Percentiles rank a stretch among this genome's conserved stretches.
Conservation (phyloP, 2,329 filamentous ascomycete species). For the Cladosporium sp. region DNA sequence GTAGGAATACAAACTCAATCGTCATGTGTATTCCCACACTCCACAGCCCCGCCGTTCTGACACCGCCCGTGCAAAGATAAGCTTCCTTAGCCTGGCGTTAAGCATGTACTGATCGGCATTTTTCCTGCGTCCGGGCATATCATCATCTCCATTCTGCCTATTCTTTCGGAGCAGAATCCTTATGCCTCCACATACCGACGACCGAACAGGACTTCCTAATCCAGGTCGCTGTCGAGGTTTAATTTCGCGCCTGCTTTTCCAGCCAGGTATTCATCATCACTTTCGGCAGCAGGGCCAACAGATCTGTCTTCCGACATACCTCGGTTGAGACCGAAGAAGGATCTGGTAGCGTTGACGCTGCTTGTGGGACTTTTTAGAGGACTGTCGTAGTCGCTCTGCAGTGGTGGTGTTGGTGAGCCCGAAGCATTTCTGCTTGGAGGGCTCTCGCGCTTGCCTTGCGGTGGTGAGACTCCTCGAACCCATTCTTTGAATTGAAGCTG, state of each 20-base stretch:
- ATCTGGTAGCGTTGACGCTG: background rate
- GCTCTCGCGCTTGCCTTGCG: background rate
- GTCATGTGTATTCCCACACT: background rate
- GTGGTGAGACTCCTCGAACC: background rate
- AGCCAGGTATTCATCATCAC: conserved; percentile 4
- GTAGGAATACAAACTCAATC: background rate
- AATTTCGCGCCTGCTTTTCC: background rate
- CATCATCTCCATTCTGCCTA: conserved; percentile 1
- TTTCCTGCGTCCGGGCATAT: background rate
- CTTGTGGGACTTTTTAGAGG: background rate
- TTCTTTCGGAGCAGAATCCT: background rate
- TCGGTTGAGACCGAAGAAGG: conserved; percentile 5
- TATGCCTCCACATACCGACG: conserved; percentile 4
- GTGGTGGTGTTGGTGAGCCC: background rate
- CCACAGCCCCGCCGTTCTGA: background rate
- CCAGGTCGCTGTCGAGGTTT: conserved; percentile 9
- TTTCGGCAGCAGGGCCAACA: background rate
- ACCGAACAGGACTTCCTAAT: background rate
- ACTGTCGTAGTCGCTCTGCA: background rate
- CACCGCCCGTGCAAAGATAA: background rate
- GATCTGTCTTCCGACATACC: conserved; percentile 6
- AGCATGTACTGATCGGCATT: background rate
- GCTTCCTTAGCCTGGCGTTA: background rate
- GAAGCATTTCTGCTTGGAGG: background rate
- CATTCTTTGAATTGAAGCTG: conserved; percentile 1